Evolutionary conservation across 306 rosid genomes (phyloP).

Genomic region (Arachis hypogaea): DNA sequence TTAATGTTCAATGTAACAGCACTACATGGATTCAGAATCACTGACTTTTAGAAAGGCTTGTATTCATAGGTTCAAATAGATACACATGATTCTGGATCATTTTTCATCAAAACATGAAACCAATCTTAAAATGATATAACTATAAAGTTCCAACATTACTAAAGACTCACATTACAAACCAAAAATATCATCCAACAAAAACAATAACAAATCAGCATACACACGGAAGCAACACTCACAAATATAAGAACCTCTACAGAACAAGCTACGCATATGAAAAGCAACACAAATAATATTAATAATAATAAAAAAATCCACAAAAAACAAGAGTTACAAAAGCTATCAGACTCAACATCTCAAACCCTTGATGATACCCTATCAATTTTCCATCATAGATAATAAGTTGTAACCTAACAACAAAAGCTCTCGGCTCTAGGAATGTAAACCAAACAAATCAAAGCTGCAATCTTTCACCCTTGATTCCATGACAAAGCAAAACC

Average conservation of each 20-base stretch:
- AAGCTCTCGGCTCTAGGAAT: background rate
- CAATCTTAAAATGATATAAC: background rate
- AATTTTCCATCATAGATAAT: background rate
- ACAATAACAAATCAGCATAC: background rate
- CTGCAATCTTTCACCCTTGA: background rate
- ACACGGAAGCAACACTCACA: slow-evolving; percentile 11
- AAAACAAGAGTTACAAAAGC: background rate
- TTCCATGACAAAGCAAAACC: background rate
- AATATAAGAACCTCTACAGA: background rate
- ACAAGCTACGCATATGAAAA: background rate
- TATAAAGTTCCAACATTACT: background rate
- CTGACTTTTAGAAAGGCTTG: background rate
- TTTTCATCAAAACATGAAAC: background rate
- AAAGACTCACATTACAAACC: slow-evolving; percentile 6
- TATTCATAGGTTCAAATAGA: background rate
- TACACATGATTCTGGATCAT: background rate
- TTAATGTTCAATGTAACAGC: background rate
- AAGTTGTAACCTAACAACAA: background rate
- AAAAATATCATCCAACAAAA: background rate
- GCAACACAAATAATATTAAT: background rate
- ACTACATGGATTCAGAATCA: slow-evolving; percentile 7
- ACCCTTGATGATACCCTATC: background rate
- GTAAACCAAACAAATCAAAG: background rate
- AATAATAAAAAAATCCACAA: background rate
- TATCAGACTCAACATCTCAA: background rate